Conservation (phyloP, 2,329 filamentous ascomycete species). For the Colletotrichum musae region DNA sequence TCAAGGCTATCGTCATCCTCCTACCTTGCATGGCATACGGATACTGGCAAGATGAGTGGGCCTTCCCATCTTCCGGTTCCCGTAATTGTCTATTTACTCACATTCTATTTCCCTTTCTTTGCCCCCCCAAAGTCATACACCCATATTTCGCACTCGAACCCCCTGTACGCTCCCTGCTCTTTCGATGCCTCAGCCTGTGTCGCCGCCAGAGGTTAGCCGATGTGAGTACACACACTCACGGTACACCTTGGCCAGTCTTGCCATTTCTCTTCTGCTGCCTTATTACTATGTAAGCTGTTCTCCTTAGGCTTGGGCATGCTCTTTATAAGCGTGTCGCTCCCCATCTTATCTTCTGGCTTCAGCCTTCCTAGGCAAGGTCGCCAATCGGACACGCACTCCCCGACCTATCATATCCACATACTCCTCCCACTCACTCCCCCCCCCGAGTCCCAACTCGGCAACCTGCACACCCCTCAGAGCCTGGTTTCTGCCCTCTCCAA, state of each 20-base stretch:
- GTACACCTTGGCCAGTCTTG: neutral
- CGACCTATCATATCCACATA: conserved; percentile 35
- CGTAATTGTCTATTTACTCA: conserved; percentile 1
- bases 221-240: conserved; percentile 1
- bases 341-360: conserved; percentile 28
- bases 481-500: conserved; percentile 30
- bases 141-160: neutral
- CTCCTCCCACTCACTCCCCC: conserved; percentile 33
- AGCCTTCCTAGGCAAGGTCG: conserved; percentile 37
- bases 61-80: conserved; percentile 14
- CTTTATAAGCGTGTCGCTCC: conserved; percentile 27
- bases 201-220: conserved; percentile 8
- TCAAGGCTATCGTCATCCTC: conserved; percentile 19
- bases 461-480: conserved; percentile 20
- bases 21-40: conserved; percentile 6
- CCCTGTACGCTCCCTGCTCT: neutral
- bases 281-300: neutral
- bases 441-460: conserved; percentile 23
- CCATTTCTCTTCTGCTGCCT: conserved; percentile 19
- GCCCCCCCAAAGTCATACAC: neutral
- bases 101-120: conserved; percentile 14
- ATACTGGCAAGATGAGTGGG: conserved; percentile 10
- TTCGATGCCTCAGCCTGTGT: no score
- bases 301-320: conserved; percentile 1
- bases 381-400: conserved; percentile 32